Percentiles rank a stretch among this genome's conserved stretches.
These are phyloP conservation scores for Chlorella sp. DNA, from an alignment of 139 green algal species.

Conservation along the genomic window DNA sequence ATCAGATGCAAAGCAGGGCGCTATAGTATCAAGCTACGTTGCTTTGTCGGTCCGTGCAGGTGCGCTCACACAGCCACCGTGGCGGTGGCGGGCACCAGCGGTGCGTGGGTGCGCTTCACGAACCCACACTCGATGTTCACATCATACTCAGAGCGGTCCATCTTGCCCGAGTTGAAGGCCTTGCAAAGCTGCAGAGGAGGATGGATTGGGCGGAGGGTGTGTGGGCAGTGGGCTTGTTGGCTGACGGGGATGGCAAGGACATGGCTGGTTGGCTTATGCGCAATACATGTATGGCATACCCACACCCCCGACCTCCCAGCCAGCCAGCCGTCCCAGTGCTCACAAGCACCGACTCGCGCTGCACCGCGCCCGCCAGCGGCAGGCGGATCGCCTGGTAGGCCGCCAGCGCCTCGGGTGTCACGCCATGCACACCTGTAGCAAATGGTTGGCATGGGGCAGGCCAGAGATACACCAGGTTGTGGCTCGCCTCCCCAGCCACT, in stretches of 20 bases:
- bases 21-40: too few relatives aligned
- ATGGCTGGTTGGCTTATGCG: too few relatives aligned
- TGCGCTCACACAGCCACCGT: too few relatives aligned
- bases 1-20: too few relatives aligned
- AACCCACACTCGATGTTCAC: neutral
- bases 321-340: neutral
- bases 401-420: constrained; percentile 2
- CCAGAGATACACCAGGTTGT: neutral
- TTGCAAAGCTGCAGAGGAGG: constrained; percentile 2
- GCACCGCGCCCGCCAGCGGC: neutral
- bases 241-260: neutral
- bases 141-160: neutral
- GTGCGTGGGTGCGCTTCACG: neutral
- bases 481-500: neutral
- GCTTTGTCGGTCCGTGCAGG: too few relatives aligned
- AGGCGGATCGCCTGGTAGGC: constrained; percentile 11
- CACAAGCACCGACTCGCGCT: neutral
- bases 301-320: too few relatives aligned
- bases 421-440: neutral
- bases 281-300: too few relatives aligned
- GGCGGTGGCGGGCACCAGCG: neutral
- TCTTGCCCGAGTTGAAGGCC: neutral
- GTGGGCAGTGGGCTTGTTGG: neutral
- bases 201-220: too few relatives aligned
- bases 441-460: neutral